Evolutionary conservation across 2,329 filamentous ascomycete species (phyloP).

Genomic region (Dothistroma septosporum): DNA sequence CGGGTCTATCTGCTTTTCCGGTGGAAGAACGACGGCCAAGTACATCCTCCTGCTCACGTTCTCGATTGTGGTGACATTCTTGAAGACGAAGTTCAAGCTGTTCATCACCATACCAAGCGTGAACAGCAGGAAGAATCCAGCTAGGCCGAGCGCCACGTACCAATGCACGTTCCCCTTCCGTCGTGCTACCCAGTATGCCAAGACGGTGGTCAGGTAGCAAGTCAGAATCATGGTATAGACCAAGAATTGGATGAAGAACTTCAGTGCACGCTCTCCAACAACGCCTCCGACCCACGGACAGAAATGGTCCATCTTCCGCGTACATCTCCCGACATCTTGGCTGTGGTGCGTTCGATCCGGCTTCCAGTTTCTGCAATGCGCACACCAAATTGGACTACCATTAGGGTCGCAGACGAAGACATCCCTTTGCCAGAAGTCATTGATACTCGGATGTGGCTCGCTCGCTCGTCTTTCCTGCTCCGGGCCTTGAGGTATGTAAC

Average conservation of each 20-base stretch:
- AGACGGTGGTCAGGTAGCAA: conserved; percentile 58
- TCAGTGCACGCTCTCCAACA: conserved; percentile 73
- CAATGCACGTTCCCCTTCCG: conserved; percentile 52
- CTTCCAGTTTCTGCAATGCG: conserved; percentile 79
- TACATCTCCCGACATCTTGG: conserved; percentile 73
- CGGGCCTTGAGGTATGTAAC: conserved; percentile 64
- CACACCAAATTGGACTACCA: conserved; percentile 83
- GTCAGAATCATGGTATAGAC: conserved; percentile 69
- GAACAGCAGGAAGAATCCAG: conserved; percentile 75
- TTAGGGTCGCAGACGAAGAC: conserved; percentile 79
- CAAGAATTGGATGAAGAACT: conserved; percentile 88
- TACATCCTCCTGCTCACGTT: conserved; percentile 62
- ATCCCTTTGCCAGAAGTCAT: conserved; percentile 75
- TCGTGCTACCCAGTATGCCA: conserved; percentile 61
- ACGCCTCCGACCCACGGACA: conserved; percentile 96
- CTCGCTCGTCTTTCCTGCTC: conserved; percentile 14
- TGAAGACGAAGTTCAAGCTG: conserved; percentile 63
- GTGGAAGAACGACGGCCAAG: conserved; percentile 69
- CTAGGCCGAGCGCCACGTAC: conserved; percentile 62
- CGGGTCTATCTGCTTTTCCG: conserved; percentile 29
- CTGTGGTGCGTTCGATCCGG: conserved; percentile 84
- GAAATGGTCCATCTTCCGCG: conserved; percentile 89
- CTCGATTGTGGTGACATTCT: conserved; percentile 83
- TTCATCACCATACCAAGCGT: conserved; percentile 70
- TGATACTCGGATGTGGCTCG: conserved; percentile 60